Base-by-base conservation (phyloP, 176 grass and related monocot species). In the Musa acuminata region DNA sequence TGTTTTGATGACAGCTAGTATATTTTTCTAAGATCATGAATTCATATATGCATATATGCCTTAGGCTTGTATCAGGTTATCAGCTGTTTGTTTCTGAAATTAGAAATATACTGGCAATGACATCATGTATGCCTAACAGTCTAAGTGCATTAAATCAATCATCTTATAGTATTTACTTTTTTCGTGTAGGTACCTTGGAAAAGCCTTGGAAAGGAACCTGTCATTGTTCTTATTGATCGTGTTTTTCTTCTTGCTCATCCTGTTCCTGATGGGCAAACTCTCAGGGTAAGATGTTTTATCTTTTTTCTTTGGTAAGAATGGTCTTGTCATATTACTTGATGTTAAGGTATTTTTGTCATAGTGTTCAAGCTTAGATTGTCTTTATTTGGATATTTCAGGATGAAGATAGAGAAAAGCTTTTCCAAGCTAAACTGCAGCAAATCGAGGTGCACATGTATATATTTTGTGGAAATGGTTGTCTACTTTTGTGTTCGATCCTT, bases 371-470 rank as follows among this genome's bases (percentile, higher is more conserved):
- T 74, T 57, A 57, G 10, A 17, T 8, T 73, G 22, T 55, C 19
- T 14, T 52, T 11, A 1, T 53, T 54, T 57, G 10, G 14, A 29
- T 54, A 19, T 82, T 77, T 81, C 81, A 98, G 94, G 83, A 92
- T 84, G 90, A 98, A 89, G 90, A 98, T 78, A 87, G 64, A 89
- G 87, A 98, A 72, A 98, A 98, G 74, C 85, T 98, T 91, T 98
- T 98, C 73, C 83, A 98, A 89, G 82, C 88, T 52, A 98, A 93
- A 77, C 87, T 98, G 77, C 94, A 93, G 71, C 90, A 98, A 78
- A 98, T 98, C 73, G 94, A 98, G 94, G 94, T 98, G 13, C 14
- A 51, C n/a, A 60, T 60, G n/a, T 9, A 21, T 62, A 60, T 49
- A n/a, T 20, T 49, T 75, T 62, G 58, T 16, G 10, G 20, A 3